Percentiles rank a stretch among this genome's conserved stretches.
These are phyloP conservation scores for Eruca vesicaria DNA, from an alignment of 441 rosid species.

Conservation along the genomic window DNA sequence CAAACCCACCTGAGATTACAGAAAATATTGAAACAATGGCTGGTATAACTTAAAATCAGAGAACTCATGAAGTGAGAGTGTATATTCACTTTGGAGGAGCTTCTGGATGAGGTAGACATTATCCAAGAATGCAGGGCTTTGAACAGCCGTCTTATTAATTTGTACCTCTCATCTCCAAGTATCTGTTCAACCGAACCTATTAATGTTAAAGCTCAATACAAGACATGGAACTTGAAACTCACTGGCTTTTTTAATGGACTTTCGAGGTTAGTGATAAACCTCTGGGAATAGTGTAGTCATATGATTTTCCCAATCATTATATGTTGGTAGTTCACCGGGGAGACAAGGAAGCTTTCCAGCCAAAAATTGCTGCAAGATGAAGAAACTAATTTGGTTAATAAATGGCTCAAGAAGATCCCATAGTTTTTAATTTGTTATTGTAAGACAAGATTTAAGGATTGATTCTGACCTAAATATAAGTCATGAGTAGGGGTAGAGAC, in stretches of 20 bases:
- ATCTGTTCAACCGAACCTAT: constrained; percentile 92
- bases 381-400: neutral
- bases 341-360: constrained; percentile 90
- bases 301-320: constrained; percentile 98
- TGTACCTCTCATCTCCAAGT: constrained; percentile 99
- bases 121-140: too few relatives aligned
- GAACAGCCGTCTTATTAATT: too few relatives aligned
- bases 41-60: neutral
- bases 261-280: constrained; percentile 39
- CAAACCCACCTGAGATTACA: constrained; percentile 69
- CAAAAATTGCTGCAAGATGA: constrained; percentile 76
- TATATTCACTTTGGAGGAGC: too few relatives aligned
- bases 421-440: neutral
- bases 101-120: too few relatives aligned
- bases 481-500: too few relatives aligned
- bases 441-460: constrained; percentile 10
- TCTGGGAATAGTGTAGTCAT: constrained; percentile 97
- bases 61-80: neutral
- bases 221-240: constrained; percentile 1
- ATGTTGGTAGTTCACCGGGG: constrained; percentile 92
- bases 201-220: neutral
- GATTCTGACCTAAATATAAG: too few relatives aligned
- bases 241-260: neutral
- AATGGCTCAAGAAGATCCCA: constrained; percentile 2
- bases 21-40: constrained; percentile 18